A percentile compares a stretch with the other conserved stretches of the same genome.
Evolutionary conservation across 148 eudicot genomes (phyloP).

Genomic region (Dianthus caryophyllus): DNA sequence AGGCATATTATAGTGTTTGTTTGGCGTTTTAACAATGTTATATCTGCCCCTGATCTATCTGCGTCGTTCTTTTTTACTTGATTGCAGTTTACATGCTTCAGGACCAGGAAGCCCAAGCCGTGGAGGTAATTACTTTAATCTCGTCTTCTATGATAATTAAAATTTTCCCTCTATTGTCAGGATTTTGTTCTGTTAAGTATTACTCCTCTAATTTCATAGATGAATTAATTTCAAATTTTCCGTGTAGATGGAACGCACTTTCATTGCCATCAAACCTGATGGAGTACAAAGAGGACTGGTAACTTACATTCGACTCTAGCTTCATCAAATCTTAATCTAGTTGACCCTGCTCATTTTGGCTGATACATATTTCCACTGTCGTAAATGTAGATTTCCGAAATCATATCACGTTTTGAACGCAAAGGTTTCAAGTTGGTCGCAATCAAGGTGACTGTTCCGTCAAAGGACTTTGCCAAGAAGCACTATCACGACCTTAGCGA

Average conservation of each 20-base stretch:
- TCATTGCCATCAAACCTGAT: slow-evolving; percentile 98
- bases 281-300: slow-evolving; percentile 99
- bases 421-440: slow-evolving; percentile 68
- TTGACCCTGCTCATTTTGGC: not conserved
- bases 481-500: slow-evolving; percentile 96
- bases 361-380: not conserved
- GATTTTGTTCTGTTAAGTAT: not conserved
- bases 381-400: slow-evolving; percentile 70
- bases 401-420: slow-evolving; percentile 86
- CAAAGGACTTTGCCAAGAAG: slow-evolving; percentile 83
- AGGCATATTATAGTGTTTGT: not conserved
- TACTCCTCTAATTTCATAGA: not conserved
- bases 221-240: not conserved
- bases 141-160: not conserved
- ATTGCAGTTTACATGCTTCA: slow-evolving; percentile 81
- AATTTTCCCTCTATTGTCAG: slow-evolving; percentile 7
- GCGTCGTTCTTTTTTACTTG: slow-evolving; percentile 3
- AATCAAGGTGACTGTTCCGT: slow-evolving; percentile 72
- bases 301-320: not conserved
- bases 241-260: slow-evolving; percentile 82
- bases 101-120: slow-evolving; percentile 86
- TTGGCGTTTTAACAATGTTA: not conserved
- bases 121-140: slow-evolving; percentile 46
- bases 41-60: not conserved
- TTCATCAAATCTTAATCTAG: not conserved